Percentiles rank a stretch among this genome's conserved stretches.
Evolutionary conservation across 2,329 filamentous ascomycete species (phyloP).

Genomic region (Fusarium floridanum): DNA sequence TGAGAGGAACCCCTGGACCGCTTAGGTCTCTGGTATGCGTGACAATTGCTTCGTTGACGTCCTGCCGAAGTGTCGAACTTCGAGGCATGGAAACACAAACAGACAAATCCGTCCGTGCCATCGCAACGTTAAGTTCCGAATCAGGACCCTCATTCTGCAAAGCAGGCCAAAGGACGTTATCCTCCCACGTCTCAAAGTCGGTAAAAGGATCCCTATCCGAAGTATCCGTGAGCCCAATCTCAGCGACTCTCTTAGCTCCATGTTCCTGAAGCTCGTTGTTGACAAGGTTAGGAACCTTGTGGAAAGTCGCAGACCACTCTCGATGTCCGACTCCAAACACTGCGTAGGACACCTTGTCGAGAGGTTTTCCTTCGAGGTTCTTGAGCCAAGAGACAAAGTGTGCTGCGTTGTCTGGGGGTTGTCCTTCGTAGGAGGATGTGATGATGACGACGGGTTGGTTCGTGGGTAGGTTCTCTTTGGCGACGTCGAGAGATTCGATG

Average conservation of each 20-base stretch:
- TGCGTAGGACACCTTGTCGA: conserved; percentile 68
- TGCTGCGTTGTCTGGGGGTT: conserved; percentile 76
- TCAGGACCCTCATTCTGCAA: conserved; percentile 61
- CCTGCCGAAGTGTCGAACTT: conserved; percentile 67
- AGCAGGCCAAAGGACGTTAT: conserved; percentile 60
- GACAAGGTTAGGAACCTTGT: conserved; percentile 70
- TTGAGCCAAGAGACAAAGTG: conserved; percentile 76
- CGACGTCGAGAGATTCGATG: conserved; percentile 68
- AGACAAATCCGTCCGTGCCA: not conserved
- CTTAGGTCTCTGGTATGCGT: conserved; percentile 65
- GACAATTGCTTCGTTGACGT: conserved; percentile 71
- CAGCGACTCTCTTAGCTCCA: conserved; percentile 44
- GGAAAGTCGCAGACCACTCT: conserved; percentile 71
- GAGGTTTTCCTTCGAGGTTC: conserved; percentile 56
- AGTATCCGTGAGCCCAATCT: conserved; percentile 67
- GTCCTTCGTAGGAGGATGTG: conserved; percentile 77
- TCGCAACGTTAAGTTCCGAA: conserved; percentile 49
- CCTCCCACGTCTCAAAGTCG: conserved; percentile 73
- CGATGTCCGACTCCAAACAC: conserved; percentile 75
- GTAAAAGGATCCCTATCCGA: conserved; percentile 71
- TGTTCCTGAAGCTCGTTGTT: conserved; percentile 59
- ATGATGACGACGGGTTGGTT: conserved; percentile 72
- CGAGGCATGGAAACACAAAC: not conserved
- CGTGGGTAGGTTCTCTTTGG: conserved; percentile 66
- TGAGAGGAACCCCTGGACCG: conserved; percentile 57